A percentile compares a stretch with the other conserved stretches of the same genome.
phyloP scores from a whole-genome alignment of 2,329 filamentous ascomycete genomes.

The Metarhizium rileyi region DNA sequence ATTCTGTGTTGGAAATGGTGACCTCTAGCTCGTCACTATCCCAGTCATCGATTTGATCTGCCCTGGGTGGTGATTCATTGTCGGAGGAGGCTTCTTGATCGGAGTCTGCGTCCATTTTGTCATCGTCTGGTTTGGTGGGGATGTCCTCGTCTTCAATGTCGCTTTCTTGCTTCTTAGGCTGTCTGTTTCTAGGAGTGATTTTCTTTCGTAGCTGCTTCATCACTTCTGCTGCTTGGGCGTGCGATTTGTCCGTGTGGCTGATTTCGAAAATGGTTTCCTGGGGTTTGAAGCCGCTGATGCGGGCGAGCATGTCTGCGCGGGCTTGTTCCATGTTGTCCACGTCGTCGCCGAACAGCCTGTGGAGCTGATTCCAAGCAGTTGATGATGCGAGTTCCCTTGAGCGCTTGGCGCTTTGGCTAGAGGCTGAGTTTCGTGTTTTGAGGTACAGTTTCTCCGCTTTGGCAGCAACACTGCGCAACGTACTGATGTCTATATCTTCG shows the following conservation, averaged over 20 bases:
- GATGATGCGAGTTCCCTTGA: slow-evolving; percentile 67
- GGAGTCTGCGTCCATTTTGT: not conserved
- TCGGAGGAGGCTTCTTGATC: slow-evolving; percentile 17
- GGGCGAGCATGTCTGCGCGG: slow-evolving; percentile 76
- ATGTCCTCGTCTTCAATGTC: slow-evolving; percentile 16
- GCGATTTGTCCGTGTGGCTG: slow-evolving; percentile 58
- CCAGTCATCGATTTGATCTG: slow-evolving; percentile 42
- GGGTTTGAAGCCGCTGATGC: slow-evolving; percentile 80
- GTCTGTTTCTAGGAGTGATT: slow-evolving; percentile 48
- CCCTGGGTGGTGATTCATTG: slow-evolving; percentile 11
- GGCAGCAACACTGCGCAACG: slow-evolving; percentile 61
- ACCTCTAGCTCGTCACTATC: slow-evolving; percentile 59
- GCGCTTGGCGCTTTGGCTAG: slow-evolving; percentile 79
- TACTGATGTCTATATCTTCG: slow-evolving; percentile 63
- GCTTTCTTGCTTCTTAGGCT: slow-evolving; percentile 30
- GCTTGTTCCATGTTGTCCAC: slow-evolving; percentile 57
- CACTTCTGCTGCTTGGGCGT: slow-evolving; percentile 59
- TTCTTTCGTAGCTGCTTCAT: slow-evolving; percentile 64
- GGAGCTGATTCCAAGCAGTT: slow-evolving; percentile 62
- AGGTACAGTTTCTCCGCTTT: slow-evolving; percentile 94
- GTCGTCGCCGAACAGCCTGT: slow-evolving; percentile 70
- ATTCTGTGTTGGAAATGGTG: slow-evolving; percentile 53
- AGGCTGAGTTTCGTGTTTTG: slow-evolving; percentile 82
- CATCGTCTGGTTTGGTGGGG: not conserved
- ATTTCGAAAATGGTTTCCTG: slow-evolving; percentile 96